A percentile compares a stretch with the other conserved stretches of the same genome.
phyloP scores from a whole-genome alignment of 2,329 filamentous ascomycete species.

The Aspergillus arachidicola region DNA sequence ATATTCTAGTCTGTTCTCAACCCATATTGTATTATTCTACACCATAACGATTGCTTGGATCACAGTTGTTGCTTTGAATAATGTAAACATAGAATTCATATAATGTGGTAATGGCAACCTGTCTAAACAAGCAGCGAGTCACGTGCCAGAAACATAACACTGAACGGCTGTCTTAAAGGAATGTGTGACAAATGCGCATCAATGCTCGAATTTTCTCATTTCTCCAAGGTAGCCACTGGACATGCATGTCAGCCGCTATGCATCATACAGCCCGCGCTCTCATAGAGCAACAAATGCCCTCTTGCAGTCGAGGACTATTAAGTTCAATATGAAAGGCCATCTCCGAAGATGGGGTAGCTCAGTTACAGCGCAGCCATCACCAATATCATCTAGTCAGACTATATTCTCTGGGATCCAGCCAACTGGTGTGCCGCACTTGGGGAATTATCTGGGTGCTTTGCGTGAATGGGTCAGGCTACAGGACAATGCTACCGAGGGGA shows the following conservation, averaged over 20 bases:
- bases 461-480: conserved; percentile 85
- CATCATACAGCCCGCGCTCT: neutral
- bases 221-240: neutral
- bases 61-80: neutral
- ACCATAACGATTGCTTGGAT: neutral
- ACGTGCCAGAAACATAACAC: neutral
- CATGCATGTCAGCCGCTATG: neutral
- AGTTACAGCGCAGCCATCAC: conserved; percentile 8
- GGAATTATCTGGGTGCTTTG: conserved; percentile 92
- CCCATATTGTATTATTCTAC: neutral
- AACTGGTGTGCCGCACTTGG: conserved; percentile 88
- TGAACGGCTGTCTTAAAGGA: neutral
- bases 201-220: neutral
- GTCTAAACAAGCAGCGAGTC: neutral
- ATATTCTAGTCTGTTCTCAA: neutral
- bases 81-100: neutral
- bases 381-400: conserved; percentile 32
- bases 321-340: neutral
- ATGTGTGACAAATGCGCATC: neutral
- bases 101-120: neutral
- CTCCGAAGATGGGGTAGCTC: conserved; percentile 18
- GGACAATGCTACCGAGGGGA: conserved; percentile 57
- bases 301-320: neutral
- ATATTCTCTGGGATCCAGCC: conserved; percentile 98
- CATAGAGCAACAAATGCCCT: neutral